Conservation (phyloP, 2,329 filamentous ascomycete species). For the Pseudocercospora fijiensis region DNA sequence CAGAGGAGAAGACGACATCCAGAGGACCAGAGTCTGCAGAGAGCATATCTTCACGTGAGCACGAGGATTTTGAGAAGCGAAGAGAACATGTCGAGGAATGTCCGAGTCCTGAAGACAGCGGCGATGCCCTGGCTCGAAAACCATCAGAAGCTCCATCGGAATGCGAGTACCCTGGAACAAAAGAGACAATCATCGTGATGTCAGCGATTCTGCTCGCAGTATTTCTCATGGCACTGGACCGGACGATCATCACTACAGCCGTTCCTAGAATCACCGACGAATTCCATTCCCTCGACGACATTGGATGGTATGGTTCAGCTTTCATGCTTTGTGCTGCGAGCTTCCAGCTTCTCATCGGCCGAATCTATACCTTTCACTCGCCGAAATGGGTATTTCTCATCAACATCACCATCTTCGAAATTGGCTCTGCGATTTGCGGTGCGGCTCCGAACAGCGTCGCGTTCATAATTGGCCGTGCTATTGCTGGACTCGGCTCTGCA, state of each 20-base stretch:
- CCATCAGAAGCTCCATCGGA: slow-evolving; percentile 25
- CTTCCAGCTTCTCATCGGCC: slow-evolving; percentile 50
- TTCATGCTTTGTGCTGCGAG: slow-evolving; percentile 48
- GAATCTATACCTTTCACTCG: slow-evolving; percentile 48
- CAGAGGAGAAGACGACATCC: neutral
- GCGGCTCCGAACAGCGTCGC: slow-evolving; percentile 39
- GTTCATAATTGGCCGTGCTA: slow-evolving; percentile 45
- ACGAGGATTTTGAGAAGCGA: slow-evolving; percentile 9
- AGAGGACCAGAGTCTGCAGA: slow-evolving; percentile 10
- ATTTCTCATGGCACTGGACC: slow-evolving; percentile 34
- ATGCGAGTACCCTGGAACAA: slow-evolving; percentile 22
- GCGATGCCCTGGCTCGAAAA: slow-evolving; percentile 7
- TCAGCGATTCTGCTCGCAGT: slow-evolving; percentile 30
- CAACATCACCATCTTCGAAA: slow-evolving; percentile 51
- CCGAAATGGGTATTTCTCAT: slow-evolving; percentile 42
- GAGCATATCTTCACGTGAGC: slow-evolving; percentile 10
- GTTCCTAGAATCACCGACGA: slow-evolving; percentile 44
- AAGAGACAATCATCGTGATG: slow-evolving; percentile 26
- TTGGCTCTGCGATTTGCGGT: slow-evolving; percentile 57
- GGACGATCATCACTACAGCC: slow-evolving; percentile 40
- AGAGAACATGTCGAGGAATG: neutral
- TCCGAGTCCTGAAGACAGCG: slow-evolving; percentile 2
- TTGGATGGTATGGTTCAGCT: slow-evolving; percentile 43
- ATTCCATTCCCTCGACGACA: slow-evolving; percentile 43
- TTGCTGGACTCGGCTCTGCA: slow-evolving; percentile 44